Percentiles rank a stretch among this genome's conserved stretches.
phyloP scores from a whole-genome alignment of 805 yeast genomes.

The Dipodascopsis tothii region DNA sequence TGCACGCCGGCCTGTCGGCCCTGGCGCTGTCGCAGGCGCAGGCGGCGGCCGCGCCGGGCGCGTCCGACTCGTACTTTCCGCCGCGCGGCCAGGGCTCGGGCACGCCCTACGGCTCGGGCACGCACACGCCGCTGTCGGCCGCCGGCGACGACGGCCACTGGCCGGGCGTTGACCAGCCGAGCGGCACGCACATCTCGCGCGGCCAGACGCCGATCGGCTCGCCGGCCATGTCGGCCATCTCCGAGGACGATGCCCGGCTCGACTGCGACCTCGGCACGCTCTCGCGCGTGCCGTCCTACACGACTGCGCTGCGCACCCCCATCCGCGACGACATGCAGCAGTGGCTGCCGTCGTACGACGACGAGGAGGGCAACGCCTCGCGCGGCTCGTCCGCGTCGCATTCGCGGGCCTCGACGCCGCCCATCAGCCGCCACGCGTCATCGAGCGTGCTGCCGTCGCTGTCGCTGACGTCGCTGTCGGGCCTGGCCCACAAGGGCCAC shows the following conservation, averaged over 20 bases:
- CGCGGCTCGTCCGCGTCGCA: constrained; percentile 16
- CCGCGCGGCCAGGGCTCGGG: not conserved
- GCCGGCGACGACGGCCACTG: not conserved
- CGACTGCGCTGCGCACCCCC: constrained; percentile 54
- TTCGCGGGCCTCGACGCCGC: constrained; percentile 11
- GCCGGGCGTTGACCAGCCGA: constrained; percentile 45
- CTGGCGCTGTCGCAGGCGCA: constrained; percentile 28
- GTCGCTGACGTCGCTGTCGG: not conserved
- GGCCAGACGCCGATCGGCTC: constrained; percentile 23
- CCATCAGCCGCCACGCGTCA: not conserved
- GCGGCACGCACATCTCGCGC: constrained; percentile 40
- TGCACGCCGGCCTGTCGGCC: constrained; percentile 35
- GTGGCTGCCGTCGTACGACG: constrained; percentile 15
- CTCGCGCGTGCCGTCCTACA: constrained; percentile 77
- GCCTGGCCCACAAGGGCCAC: not conserved
- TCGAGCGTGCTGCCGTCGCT: not conserved
- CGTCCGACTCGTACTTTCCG: constrained; percentile 18
- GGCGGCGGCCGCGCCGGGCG: constrained; percentile 1
- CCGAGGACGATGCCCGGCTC: constrained; percentile 18
- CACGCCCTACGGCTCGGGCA: not conserved
- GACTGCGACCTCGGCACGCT: constrained; percentile 42
- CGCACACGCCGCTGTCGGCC: not conserved
- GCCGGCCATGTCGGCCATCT: constrained; percentile 16
- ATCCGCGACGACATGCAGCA: constrained; percentile 8
- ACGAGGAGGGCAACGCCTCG: constrained; percentile 1